Base-by-base conservation (phyloP, 495 filamentous ascomycete species). In the Penicillium angulare region DNA sequence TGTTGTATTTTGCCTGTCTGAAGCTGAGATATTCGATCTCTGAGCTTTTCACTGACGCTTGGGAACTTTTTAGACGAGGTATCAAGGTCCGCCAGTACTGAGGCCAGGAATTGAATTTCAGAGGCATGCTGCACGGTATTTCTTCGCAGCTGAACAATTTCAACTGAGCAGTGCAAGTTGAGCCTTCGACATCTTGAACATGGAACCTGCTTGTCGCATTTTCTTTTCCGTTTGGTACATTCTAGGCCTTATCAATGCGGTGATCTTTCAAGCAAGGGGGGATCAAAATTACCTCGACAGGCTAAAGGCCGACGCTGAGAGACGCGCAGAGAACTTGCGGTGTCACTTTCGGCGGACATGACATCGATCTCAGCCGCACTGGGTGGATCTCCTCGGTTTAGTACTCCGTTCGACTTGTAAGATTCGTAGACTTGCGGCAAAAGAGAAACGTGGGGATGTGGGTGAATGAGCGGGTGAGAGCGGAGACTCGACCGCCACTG, bases 271-370 rank as follows among this genome's bases (percentile, higher is more conserved):
- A 31, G 5, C 24, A 26, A 34, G 35, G 44, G 26, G 34, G 21
- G 29, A 23, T 15, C 22, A 32, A 27, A 39, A 23, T 35, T 57
- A 68, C 65, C 65, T 60, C 55, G 63, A 49, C 65, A 68, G 15
- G 65, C 65, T 12, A 60, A 56, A 16, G 65, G 63, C 40, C 60
- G 63, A 36, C 65, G 65, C 56, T 68, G 65, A 24, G 65, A 65
- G 26, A 65, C 56, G 39, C 62, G 56, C 27, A 60, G 47, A 24
- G 49, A 44, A 43, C 38, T 23, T 21, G 49, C 38, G 9, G 42
- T 31, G 22, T 54, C 50, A 13, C 52, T 45, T 40, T 38, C 43
- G 10, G 43, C 33, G 20, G 39, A 38, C 55, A 57, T 57, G 12
- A 33, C 24, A 36, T 48, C 45, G 18, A 20, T 7, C 16, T 20